Conservation (phyloP, 2,329 filamentous ascomycete genomes). For the Fusarium virguliforme region DNA sequence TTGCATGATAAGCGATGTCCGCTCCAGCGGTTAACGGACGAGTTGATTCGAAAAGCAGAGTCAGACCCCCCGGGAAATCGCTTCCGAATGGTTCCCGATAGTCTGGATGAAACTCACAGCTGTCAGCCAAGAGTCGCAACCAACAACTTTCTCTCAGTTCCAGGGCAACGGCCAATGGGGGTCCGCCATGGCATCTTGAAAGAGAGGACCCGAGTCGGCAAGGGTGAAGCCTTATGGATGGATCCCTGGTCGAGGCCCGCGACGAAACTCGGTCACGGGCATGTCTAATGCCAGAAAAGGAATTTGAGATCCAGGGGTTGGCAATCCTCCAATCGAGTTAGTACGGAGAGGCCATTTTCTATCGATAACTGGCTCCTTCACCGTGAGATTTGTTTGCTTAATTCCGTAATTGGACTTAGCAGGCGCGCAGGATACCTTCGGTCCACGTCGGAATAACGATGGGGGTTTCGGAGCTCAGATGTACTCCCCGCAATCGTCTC, state of each 20-base stretch:
- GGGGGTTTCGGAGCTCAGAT: not conserved
- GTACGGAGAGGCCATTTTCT: not conserved
- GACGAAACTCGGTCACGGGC: not conserved
- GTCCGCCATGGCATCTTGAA: not conserved
- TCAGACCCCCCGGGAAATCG: not conserved
- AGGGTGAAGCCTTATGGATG: constrained; percentile 1
- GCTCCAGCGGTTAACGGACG: not conserved
- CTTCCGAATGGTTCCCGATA: not conserved
- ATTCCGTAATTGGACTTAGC: not conserved
- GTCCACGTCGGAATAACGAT: not conserved
- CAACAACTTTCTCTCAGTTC: not conserved
- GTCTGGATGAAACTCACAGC: not conserved
- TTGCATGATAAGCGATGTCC: not conserved
- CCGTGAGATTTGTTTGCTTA: not conserved
- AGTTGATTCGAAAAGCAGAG: not conserved
- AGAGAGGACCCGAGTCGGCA: not conserved
- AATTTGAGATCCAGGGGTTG: not conserved
- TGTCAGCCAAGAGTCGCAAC: constrained; percentile 1
- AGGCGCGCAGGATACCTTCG: not conserved
- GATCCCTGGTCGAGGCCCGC: not conserved
- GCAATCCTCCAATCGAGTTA: not conserved
- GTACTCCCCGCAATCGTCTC: not conserved
- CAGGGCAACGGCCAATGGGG: not conserved
- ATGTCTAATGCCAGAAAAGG: not conserved
- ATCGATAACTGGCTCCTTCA: not conserved